Conservation (phyloP, 495 filamentous ascomycete genomes). For the Bacidia gigantensis region DNA sequence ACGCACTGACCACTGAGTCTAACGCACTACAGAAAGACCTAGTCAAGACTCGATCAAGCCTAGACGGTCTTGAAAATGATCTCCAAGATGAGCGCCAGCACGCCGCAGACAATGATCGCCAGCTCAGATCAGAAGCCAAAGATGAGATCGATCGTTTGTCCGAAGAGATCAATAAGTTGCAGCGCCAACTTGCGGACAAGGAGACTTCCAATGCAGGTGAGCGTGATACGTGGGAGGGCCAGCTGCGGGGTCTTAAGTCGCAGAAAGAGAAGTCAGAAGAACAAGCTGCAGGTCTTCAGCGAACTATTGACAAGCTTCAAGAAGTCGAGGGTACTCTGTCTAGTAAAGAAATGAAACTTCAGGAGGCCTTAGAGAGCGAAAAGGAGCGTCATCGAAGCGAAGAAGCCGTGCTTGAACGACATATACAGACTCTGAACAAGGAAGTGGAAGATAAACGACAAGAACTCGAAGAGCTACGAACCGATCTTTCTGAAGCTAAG, state of each 20-base stretch:
- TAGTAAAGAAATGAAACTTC: slow-evolving; percentile 48
- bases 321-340: slow-evolving; percentile 50
- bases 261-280: slow-evolving; percentile 56
- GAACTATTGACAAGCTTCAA: slow-evolving; percentile 59
- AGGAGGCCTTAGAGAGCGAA: slow-evolving; percentile 47
- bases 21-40: slow-evolving; percentile 51
- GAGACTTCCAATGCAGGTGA: slow-evolving; percentile 56
- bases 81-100: slow-evolving; percentile 46
- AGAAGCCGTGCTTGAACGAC: slow-evolving; percentile 39
- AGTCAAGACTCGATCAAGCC: slow-evolving; percentile 35
- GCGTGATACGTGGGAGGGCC: slow-evolving; percentile 56
- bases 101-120: slow-evolving; percentile 43
- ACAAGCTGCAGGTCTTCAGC: slow-evolving; percentile 53
- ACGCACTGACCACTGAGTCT: slow-evolving; percentile 55
- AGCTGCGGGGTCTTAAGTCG: slow-evolving; percentile 47
- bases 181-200: slow-evolving; percentile 60
- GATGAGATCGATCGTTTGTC: slow-evolving; percentile 48
- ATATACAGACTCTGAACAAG: slow-evolving; percentile 43
- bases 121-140: slow-evolving; percentile 44
- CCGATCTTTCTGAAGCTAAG: slow-evolving; percentile 44
- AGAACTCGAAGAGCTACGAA: slow-evolving; percentile 37
- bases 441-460: slow-evolving; percentile 42
- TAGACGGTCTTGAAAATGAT: slow-evolving; percentile 43
- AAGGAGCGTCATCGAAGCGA: slow-evolving; percentile 42
- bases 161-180: slow-evolving; percentile 53